phyloP scores from a whole-genome alignment of 805 yeast genomes.

The Zygoascus biomembranicola region DNA sequence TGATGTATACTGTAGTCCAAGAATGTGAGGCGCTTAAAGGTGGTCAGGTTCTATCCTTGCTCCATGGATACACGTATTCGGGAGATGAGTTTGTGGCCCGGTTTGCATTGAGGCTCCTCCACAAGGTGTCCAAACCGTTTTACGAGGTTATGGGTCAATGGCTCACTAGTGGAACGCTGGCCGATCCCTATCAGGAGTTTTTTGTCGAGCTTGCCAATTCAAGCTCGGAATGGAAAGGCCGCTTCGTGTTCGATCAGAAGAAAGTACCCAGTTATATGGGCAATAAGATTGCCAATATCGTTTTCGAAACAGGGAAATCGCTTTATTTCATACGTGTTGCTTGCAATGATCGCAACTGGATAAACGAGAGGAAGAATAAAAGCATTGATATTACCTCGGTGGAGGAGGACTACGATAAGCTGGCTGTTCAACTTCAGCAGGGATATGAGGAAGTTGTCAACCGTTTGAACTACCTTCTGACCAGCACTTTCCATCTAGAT shows the following conservation, averaged over 20 bases:
- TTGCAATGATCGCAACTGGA: constrained; percentile 66
- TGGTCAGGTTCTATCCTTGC: constrained; percentile 45
- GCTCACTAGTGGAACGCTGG: constrained; percentile 59
- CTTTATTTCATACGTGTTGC: constrained; percentile 51
- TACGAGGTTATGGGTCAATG: constrained; percentile 52
- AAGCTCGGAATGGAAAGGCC: constrained; percentile 15
- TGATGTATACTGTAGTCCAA: constrained; percentile 39
- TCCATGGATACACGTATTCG: constrained; percentile 43
- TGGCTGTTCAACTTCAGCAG: constrained; percentile 29
- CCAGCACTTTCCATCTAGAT: constrained; percentile 40
- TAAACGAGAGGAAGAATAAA: constrained; percentile 18
- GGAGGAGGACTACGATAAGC: constrained; percentile 14
- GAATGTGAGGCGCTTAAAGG: constrained; percentile 32
- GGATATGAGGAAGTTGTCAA: constrained; percentile 42
- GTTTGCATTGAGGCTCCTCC: constrained; percentile 38
- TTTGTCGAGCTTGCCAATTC: constrained; percentile 35
- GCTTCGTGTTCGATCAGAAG: constrained; percentile 18
- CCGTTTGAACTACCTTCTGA: constrained; percentile 43
- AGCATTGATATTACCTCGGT: not conserved
- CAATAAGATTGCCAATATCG: constrained; percentile 19
- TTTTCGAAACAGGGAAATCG: constrained; percentile 56
- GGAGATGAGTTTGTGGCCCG: constrained; percentile 53
- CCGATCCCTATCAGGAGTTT: constrained; percentile 51
- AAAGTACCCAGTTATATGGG: constrained; percentile 35
- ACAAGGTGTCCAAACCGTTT: constrained; percentile 49